A percentile compares a stretch with the other conserved stretches of the same genome.
phyloP scores from a whole-genome alignment of 1,284 basidiomycete genomes.

The Cystobasidium sp. region DNA sequence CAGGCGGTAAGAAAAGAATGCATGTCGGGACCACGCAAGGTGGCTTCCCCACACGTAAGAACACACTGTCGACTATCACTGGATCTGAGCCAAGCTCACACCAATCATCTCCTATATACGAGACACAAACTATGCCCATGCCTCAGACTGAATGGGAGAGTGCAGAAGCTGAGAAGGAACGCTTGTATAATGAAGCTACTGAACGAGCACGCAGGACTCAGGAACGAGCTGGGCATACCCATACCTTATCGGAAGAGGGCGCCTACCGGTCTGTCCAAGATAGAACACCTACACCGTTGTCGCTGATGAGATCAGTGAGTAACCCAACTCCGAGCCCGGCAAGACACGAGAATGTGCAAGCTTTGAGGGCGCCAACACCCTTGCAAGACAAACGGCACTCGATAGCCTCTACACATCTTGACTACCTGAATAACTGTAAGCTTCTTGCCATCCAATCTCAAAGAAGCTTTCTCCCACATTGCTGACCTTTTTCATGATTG shows the following conservation, averaged over 20 bases:
- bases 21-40: constrained; percentile 10
- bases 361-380: constrained; percentile 9
- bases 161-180: constrained; percentile 26
- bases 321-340: constrained; percentile 20
- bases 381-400: constrained; percentile 16
- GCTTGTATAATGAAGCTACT: constrained; percentile 9
- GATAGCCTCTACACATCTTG: constrained; percentile 20
- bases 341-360: constrained; percentile 6
- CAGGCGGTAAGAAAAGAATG: constrained; percentile 1
- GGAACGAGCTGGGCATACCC: constrained; percentile 16
- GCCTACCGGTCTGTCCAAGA: constrained; percentile 26
- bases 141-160: constrained; percentile 16
- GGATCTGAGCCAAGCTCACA: constrained; percentile 33
- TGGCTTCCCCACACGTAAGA: constrained; percentile 21
- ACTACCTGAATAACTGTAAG: constrained; percentile 5
- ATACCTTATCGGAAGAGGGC: not conserved
- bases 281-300: constrained; percentile 27
- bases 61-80: constrained; percentile 36
- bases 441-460: not conserved
- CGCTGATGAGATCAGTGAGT: constrained; percentile 22
- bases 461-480: no score
- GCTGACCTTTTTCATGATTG: no score
- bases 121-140: constrained; percentile 1
- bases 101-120: constrained; percentile 6
- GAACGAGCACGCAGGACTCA: constrained; percentile 17